Conservation (phyloP, 2,329 filamentous ascomycete species). For the Microcyclospora pomicola region DNA sequence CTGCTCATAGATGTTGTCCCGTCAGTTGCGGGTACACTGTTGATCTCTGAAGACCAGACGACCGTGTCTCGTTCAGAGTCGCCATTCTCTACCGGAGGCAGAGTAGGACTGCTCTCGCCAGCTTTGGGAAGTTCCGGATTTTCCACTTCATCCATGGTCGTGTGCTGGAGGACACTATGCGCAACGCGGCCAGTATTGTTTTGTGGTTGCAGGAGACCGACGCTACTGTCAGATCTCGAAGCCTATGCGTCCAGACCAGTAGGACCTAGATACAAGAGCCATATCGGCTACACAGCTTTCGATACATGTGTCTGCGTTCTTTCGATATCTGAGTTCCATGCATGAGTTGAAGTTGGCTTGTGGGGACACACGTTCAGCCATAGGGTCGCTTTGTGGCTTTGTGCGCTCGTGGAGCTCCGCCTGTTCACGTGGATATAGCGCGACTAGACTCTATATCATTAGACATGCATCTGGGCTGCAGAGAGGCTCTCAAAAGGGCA, state of each 20-base stretch:
- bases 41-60: conserved; percentile 1
- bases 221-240: neutral
- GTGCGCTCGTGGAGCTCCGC: neutral
- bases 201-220: neutral
- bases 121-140: conserved; percentile 22
- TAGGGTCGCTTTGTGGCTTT: too few relatives aligned
- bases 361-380: too few relatives aligned
- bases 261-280: too few relatives aligned
- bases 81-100: conserved; percentile 14
- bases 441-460: neutral
- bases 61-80: conserved; percentile 6
- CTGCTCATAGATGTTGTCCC: conserved; percentile 1
- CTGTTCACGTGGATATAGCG: conserved; percentile 5
- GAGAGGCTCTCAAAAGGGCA: too few relatives aligned
- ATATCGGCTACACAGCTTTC: too few relatives aligned
- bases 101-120: conserved; percentile 20
- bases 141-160: conserved; percentile 26
- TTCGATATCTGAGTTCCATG: too few relatives aligned
- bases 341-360: too few relatives aligned
- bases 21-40: neutral
- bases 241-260: too few relatives aligned
- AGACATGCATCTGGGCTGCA: too few relatives aligned
- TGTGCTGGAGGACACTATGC: neutral
- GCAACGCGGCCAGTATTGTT: too few relatives aligned
- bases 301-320: too few relatives aligned